These are phyloP conservation scores for Metschnikowia henanensis DNA, from an alignment of 805 yeast genomes.

Conservation along the genomic window DNA sequence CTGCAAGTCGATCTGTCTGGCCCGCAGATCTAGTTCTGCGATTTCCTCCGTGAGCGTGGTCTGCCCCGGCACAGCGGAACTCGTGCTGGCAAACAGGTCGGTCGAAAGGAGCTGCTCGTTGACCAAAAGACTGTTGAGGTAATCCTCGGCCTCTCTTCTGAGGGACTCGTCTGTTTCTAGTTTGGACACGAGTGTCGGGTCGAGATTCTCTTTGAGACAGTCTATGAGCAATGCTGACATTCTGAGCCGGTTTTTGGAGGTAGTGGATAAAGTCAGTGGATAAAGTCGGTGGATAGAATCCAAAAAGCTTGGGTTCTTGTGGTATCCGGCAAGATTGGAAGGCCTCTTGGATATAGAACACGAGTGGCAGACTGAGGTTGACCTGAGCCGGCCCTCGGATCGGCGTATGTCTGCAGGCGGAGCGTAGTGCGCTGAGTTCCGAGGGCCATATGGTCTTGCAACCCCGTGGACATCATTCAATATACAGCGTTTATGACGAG, in stretches of 20 bases:
- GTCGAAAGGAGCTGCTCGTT: constrained; percentile 49
- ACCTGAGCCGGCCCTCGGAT: neutral
- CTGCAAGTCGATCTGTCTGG: constrained; percentile 46
- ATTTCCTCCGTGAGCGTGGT: constrained; percentile 61
- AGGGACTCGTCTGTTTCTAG: constrained; percentile 23
- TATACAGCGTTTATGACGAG: no score
- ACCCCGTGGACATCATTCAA: no score
- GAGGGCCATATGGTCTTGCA: no score
- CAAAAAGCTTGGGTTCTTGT: neutral
- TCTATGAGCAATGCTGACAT: constrained; percentile 39
- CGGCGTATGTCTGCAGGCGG: neutral
- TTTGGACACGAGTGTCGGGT: constrained; percentile 20
- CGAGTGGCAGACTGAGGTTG: neutral
- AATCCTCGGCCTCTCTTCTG: constrained; percentile 24
- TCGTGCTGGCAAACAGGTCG: constrained; percentile 41
- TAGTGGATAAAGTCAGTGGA: neutral
- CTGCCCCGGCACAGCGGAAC: constrained; percentile 18
- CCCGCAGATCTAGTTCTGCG: constrained; percentile 67
- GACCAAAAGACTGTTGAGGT: constrained; percentile 43
- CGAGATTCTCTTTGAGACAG: constrained; percentile 29
- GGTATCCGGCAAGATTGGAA: neutral
- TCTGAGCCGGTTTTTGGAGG: neutral
- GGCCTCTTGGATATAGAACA: neutral
- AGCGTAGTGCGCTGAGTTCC: neutral
- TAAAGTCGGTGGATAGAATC: no score